Evolutionary conservation across 2,329 filamentous ascomycete species (phyloP).

Genomic region (Cladophialophora yegresii): DNA sequence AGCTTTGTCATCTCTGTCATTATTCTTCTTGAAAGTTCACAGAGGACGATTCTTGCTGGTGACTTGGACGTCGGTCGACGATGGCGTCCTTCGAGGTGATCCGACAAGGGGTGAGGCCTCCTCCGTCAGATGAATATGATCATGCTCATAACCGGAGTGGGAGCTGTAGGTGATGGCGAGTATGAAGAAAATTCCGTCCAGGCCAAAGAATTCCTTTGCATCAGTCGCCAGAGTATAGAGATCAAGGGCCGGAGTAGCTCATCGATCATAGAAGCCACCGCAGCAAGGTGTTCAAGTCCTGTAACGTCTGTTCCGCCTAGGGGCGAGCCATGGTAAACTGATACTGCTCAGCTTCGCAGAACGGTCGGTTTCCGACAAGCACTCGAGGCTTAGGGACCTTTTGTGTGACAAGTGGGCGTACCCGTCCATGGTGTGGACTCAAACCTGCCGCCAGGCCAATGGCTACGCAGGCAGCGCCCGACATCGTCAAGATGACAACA

Average conservation of each 20-base stretch:
- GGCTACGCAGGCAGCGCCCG: slow-evolving; percentile 20
- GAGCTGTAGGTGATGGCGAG: background rate
- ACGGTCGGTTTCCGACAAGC: slow-evolving; percentile 3
- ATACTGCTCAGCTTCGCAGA: slow-evolving; percentile 19
- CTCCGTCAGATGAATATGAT: background rate
- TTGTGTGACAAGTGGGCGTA: slow-evolving; percentile 20
- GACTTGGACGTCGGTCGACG: background rate
- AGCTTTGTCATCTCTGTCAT: background rate
- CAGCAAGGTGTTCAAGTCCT: slow-evolving; percentile 21
- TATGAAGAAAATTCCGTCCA: slow-evolving; percentile 4
- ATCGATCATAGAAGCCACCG: slow-evolving; percentile 11
- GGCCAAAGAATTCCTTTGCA: slow-evolving; percentile 12
- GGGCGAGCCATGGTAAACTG: background rate
- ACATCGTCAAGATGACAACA: slow-evolving; percentile 9
- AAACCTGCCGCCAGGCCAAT: slow-evolving; percentile 20
- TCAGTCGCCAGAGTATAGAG: background rate
- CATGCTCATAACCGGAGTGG: background rate
- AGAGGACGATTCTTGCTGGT: no score
- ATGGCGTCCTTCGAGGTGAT: slow-evolving; percentile 7
- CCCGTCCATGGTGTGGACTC: slow-evolving; percentile 26
- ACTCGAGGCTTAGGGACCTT: background rate
- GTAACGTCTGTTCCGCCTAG: slow-evolving; percentile 2
- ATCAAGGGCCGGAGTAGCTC: background rate
- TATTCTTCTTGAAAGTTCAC: background rate
- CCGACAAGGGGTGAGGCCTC: slow-evolving; percentile 12